Evolutionary conservation across 768 basidiomycete species (phyloP), one percentile per base, ranked within the genome.

Genomic region (Suillus cothurnatus): DNA sequence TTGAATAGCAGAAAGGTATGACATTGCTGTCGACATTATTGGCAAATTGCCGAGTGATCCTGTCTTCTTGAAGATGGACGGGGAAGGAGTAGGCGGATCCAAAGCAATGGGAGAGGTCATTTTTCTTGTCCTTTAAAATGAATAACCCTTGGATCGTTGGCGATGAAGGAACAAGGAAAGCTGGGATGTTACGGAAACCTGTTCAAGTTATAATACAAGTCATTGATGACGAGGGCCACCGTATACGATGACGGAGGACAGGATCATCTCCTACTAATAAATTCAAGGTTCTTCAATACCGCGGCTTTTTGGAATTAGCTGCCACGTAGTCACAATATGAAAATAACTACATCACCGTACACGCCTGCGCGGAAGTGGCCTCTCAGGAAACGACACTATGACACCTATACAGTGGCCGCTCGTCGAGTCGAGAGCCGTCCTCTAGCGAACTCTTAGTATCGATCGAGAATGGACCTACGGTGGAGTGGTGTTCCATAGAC

Each of bases 41-140:
- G 82, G 71, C 21, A 77, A 49, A 63, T 73, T 75, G 1, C 67
- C 67, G 21, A 67, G 60, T 11, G 82, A 79, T 59, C 75, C 74
- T 71, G 88, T 89, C 80, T 83, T 85, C 78, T 82, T 85, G 79
- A 90, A 88, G 26, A 88, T 85, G 36, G 88, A 88, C 52, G 81
- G 74, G 0, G 81, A 76, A 31, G 83, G 81, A 26, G 84, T 80
- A 9, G 83, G 74, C 63, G 85, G 82, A 66, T 79, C 80, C 66
- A 90, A 72, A 0, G 88, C 89, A 79, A 90, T 90, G 43, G 89
- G 89, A 6, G 89, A 90, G 52, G 85, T 78, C 80, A 81, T 80
- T 26, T 26, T 62, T 38, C 66, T 45, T 57, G 43, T 49, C 61
- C 66, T 49, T 58, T 43, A n/a, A 50, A 26, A 67, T 14, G 65